A percentile compares a stretch with the other conserved stretches of the same genome.
phyloP scores from a whole-genome alignment of 2,329 filamentous ascomycete species.

The Cercospora sojina region DNA sequence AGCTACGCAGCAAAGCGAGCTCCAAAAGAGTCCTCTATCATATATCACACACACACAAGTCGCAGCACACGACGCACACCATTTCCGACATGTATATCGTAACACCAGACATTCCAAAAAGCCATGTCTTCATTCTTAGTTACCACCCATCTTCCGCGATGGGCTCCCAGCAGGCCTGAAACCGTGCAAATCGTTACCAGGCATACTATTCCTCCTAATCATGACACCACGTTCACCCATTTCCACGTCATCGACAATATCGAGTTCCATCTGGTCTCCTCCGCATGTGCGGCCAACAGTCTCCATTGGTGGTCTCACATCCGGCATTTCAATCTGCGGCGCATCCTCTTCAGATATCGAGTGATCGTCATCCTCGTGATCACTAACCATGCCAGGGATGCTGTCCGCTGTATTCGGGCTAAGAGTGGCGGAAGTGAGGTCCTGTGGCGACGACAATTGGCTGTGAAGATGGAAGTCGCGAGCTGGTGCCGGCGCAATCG shows the following conservation, averaged over 20 bases:
- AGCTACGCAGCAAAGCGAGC: slow-evolving; percentile 12
- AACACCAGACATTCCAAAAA: slow-evolving; percentile 9
- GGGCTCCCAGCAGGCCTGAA: slow-evolving; percentile 25
- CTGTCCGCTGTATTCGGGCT: slow-evolving; percentile 51
- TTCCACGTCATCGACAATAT: slow-evolving; percentile 37
- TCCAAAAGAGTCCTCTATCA: slow-evolving; percentile 11
- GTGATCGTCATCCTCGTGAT: slow-evolving; percentile 51
- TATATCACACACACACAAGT: slow-evolving; percentile 1
- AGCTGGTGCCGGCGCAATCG: slow-evolving; percentile 29
- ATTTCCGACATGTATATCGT: slow-evolving; percentile 18
- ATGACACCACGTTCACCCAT: slow-evolving; percentile 38
- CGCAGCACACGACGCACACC: neutral
- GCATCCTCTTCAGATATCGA: slow-evolving; percentile 36
- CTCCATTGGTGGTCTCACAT: slow-evolving; percentile 29
- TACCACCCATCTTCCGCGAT: slow-evolving; percentile 26
- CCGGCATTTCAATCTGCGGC: slow-evolving; percentile 27
- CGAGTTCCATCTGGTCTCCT: slow-evolving; percentile 38
- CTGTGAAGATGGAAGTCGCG: slow-evolving; percentile 21
- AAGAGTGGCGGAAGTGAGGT: slow-evolving; percentile 36
- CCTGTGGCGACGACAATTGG: slow-evolving; percentile 35
- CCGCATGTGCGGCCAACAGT: slow-evolving; percentile 29
- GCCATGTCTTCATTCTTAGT: slow-evolving; percentile 12
- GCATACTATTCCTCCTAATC: slow-evolving; percentile 37
- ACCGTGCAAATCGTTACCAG: slow-evolving; percentile 28
- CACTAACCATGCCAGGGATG: slow-evolving; percentile 52